These are phyloP conservation scores for Fusarium guadeloupense DNA, from an alignment of 2,329 filamentous ascomycete species.

Conservation along the genomic window DNA sequence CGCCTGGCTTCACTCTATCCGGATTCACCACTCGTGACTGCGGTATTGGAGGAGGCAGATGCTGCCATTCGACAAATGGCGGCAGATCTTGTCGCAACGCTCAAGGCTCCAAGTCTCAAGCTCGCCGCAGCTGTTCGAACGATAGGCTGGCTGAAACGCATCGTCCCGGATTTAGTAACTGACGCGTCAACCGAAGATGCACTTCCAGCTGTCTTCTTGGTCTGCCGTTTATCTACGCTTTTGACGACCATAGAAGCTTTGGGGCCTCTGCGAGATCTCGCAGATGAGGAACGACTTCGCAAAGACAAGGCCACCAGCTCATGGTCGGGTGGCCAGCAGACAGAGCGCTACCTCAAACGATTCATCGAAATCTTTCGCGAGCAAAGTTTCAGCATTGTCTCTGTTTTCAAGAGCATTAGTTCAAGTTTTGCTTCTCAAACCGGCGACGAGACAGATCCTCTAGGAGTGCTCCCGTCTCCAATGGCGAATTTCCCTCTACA, in stretches of 20 bases:
- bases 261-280: constrained; percentile 85
- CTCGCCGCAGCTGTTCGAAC: constrained; percentile 90
- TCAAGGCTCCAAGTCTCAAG: constrained; percentile 83
- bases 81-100: constrained; percentile 78
- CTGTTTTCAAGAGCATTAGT: constrained; percentile 87
- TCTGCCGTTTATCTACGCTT: constrained; percentile 84
- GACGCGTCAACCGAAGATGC: constrained; percentile 65
- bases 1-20: constrained; percentile 86
- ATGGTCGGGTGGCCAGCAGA: constrained; percentile 84
- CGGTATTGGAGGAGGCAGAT: constrained; percentile 81
- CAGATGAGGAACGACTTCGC: constrained; percentile 79
- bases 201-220: constrained; percentile 84
- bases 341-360: constrained; percentile 90
- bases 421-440: constrained; percentile 49
- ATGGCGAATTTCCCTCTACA: constrained; percentile 86
- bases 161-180: constrained; percentile 76
- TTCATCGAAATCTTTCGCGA: constrained; percentile 98
- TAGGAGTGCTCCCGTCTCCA: constrained; percentile 75
- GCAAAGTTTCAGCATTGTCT: constrained; percentile 95
- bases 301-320: constrained; percentile 54
- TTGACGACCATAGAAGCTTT: constrained; percentile 82
- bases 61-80: constrained; percentile 90
- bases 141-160: constrained; percentile 87
- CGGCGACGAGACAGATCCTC: constrained; percentile 41
- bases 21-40: constrained; percentile 76